Base-by-base conservation (phyloP, 805 yeast species). In the Wilhelminamyces savonicus region DNA sequence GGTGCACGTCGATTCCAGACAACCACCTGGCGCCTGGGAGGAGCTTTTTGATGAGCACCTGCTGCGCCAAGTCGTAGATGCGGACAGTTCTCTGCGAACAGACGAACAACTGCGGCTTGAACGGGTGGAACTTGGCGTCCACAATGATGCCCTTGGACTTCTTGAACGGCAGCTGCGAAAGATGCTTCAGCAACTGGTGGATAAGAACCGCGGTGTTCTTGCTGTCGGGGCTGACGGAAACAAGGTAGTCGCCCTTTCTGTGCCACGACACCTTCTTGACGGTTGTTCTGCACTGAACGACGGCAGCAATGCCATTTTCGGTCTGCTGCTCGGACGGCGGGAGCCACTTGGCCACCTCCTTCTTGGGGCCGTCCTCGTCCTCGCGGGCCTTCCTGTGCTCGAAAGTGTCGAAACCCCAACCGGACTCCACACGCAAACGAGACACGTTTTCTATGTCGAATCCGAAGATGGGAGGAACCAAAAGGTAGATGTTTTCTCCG, bases 91-190 rank as follows among this genome's bases (percentile, higher is more conserved):
- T 74, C 65, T 92, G 98, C 8, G 96, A 83, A 46, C 90, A 87
- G 29, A 92, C 97, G 49, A 84, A 83, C 38, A 92, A 69, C 52
- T 85, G 94, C 15, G 98, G 98, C 50, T 84, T 80, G 63, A 83
- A 80, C 18, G 98, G 98, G 59, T 92, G 98, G 77, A 92, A 92
- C 57, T 82, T 82, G 39, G 95, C 97, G 54, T 87, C 95, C 80
- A 87, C 87, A 26, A 88, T 80, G 39, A 90, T 81, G 43, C 98
- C 98, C 64, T 84, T 84, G 21, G 95, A 76, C 58, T 85, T 85
- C 44, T 78, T 73, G 75, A 92, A 92, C 37, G 98, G 98, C 8
- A 95, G 83, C 64, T 92, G 98, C 12, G 97, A 81, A 36, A 82
- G 71, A 62, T 92, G 97, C 59, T 86, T 86, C 3, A 97, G 86